A percentile compares a stretch with the other conserved stretches of the same genome.
phyloP scores from a whole-genome alignment of 495 filamentous ascomycete genomes.

The Penicillium crystallinum region DNA sequence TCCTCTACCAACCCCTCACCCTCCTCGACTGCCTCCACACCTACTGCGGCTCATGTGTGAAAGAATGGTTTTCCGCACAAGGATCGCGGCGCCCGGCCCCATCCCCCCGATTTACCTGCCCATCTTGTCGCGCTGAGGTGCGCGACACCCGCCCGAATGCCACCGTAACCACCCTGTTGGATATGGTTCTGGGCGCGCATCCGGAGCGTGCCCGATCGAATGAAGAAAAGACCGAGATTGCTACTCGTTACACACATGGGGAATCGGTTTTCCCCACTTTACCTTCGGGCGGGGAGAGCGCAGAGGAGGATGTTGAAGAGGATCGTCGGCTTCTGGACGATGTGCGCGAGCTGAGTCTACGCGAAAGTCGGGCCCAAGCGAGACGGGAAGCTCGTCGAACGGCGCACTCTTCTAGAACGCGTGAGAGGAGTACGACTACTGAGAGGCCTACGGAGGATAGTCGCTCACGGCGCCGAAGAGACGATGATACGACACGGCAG shows the following conservation, averaged over 20 bases:
- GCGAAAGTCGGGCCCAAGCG: constrained; percentile 46
- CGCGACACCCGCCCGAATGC: constrained; percentile 80
- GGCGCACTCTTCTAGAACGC: constrained; percentile 17
- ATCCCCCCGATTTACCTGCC: constrained; percentile 69
- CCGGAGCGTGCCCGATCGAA: constrained; percentile 61
- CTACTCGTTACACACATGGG: constrained; percentile 65
- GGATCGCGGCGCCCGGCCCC: constrained; percentile 45
- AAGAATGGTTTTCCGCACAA: constrained; percentile 81
- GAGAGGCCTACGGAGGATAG: constrained; percentile 34
- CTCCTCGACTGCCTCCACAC: constrained; percentile 97
- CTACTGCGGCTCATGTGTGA: constrained; percentile 90
- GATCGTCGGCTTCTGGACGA: constrained; percentile 66
- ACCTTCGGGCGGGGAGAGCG: constrained; percentile 14
- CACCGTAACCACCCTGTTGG: constrained; percentile 73
- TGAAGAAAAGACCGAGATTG: constrained; percentile 67
- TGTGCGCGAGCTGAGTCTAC: constrained; percentile 65
- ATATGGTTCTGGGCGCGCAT: constrained; percentile 68
- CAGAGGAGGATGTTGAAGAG: constrained; percentile 48
- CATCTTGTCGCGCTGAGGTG: constrained; percentile 82
- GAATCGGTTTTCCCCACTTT: constrained; percentile 55
- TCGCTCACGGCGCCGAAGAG: constrained; percentile 36
- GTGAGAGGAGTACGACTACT: constrained; percentile 19
- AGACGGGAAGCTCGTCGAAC: constrained; percentile 30
- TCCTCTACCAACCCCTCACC: constrained; percentile 91
- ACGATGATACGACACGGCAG: constrained; percentile 38